Evolutionary conservation across 2,329 filamentous ascomycete species (phyloP), one percentile per base, ranked within the genome.

Genomic region (Colletotrichum lupini): DNA sequence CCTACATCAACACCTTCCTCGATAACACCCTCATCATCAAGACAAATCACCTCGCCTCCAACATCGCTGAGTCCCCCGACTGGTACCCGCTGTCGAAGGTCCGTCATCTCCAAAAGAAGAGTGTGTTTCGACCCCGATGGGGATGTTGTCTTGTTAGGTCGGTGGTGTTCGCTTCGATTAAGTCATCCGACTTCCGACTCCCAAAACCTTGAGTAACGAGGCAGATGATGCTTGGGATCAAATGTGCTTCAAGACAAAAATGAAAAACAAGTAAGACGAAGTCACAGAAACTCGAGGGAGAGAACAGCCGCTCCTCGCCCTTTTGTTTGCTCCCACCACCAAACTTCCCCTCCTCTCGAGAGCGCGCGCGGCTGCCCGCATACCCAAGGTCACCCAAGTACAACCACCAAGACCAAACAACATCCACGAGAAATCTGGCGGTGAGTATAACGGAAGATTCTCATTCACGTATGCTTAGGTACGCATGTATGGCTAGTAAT

Each of bases 351-450:
- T 46, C 46, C 42, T 24, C 30, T 32, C 30, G 30, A 32, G 19
- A 19, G 8, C 26, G 35, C 28, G 14, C 9, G 53, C 67, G 70
- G 70, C 42, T 65, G 37, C 32, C 26, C n/a, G 60, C 67, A 70
- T 55, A 19, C 7, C 42, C 46, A 16, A 49, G 28, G 70, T 69
- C 11, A 42, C 55, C 24, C 55, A 64, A 42, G 68, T 71, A 26
- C 42, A 32, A 64, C 66, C 30, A 9, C 8, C 30, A 56, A 12
- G 3, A 42, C 53, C 55, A 61, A 9, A 32, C n/a, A 46, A n/a
- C 26, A 26, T 35, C 8, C 24, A 59, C n/a, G 16, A 32, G 19
- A 2, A 30, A 28, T 42, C 5, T 24, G 9, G 52, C 22, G 24
- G 42, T n/a, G 8, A 16, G 35, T 1, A 35, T 22, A 9, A 12